Conservation (phyloP, 768 basidiomycete species). For the Leccinellum luteum region DNA sequence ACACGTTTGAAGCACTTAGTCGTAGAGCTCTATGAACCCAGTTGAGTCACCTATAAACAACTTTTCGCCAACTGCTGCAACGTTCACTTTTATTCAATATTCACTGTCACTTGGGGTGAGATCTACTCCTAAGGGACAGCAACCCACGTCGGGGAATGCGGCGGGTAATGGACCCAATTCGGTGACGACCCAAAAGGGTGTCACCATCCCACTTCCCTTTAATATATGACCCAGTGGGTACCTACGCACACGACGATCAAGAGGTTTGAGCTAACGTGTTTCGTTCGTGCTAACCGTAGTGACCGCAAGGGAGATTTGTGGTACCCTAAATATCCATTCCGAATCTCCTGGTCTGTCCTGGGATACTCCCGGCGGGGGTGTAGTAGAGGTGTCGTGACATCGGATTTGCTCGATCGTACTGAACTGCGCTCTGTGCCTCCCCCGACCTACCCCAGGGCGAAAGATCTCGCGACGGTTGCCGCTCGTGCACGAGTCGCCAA, state of each 20-base stretch:
- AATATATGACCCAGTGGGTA: constrained; percentile 46
- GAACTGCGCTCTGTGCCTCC: constrained; percentile 82
- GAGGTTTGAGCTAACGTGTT: constrained; percentile 44
- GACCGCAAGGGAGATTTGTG: constrained; percentile 88
- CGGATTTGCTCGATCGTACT: constrained; percentile 84
- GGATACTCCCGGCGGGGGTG: too few species aligned
- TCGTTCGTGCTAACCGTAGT: too few species aligned
- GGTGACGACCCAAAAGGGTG: constrained; percentile 28
- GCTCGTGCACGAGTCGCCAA: constrained; percentile 56
- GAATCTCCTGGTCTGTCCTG: too few species aligned
- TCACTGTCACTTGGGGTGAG: too few species aligned
- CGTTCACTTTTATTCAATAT: too few species aligned
- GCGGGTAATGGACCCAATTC: constrained; percentile 5
- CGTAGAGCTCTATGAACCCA: too few species aligned
- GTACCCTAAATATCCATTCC: constrained; percentile 92
- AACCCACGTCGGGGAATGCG: constrained; percentile 12
- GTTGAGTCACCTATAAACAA: too few species aligned
- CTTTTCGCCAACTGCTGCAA: too few species aligned
- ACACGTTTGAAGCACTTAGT: too few species aligned
- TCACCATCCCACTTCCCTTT: constrained; percentile 41
- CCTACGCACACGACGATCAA: constrained; percentile 37
- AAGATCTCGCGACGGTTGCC: constrained; percentile 82
- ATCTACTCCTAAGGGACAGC: too few species aligned
- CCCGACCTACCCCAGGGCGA: constrained; percentile 74
- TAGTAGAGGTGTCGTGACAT: constrained; percentile 81